These are phyloP conservation scores for Blastosporella zonata DNA, from an alignment of 1,284 basidiomycete species.

Conservation along the genomic window DNA sequence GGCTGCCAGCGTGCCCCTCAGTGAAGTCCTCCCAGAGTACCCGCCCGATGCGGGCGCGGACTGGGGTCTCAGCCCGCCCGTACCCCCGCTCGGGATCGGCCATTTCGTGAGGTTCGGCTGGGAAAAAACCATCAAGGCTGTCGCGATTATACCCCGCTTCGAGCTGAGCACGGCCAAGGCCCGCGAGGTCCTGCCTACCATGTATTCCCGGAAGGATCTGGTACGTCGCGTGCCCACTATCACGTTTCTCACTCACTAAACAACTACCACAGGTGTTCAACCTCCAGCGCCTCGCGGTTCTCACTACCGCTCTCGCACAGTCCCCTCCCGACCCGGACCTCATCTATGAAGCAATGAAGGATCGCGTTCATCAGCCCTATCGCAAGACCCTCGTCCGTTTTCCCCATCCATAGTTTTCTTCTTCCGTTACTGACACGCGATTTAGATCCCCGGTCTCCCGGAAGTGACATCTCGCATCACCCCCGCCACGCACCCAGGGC, in stretches of 20 bases:
- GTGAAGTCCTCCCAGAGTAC: conserved; percentile 96
- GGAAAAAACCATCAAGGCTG: conserved; percentile 84
- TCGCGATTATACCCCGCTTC: conserved; percentile 95
- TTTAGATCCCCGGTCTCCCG: conserved; percentile 90
- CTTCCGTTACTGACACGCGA: neutral
- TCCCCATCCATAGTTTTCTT: neutral
- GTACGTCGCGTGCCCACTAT: conserved; percentile 39
- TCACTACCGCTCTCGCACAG: conserved; percentile 91
- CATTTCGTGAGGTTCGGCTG: conserved; percentile 94
- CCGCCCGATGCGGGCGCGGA: conserved; percentile 88
- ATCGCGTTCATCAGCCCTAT: conserved; percentile 97
- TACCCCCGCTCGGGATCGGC: conserved; percentile 88
- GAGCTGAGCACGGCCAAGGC: conserved; percentile 97
- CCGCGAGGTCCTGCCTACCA: conserved; percentile 79
- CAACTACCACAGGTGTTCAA: conserved; percentile 99
- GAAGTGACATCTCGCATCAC: conserved; percentile 89
- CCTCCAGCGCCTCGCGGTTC: conserved; percentile 94
- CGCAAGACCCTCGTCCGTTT: conserved; percentile 75
- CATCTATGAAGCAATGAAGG: conserved; percentile 99
- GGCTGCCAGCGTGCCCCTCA: conserved; percentile 88
- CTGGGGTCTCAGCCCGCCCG: conserved; percentile 89
- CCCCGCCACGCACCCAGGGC: conserved; percentile 85
- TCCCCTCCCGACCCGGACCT: conserved; percentile 90
- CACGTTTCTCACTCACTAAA: too few relatives aligned
- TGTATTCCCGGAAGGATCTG: conserved; percentile 89